Evolutionary conservation across 1,284 basidiomycete species (phyloP), one percentile per base, ranked within the genome.

Genomic region (Ustilago curta): DNA sequence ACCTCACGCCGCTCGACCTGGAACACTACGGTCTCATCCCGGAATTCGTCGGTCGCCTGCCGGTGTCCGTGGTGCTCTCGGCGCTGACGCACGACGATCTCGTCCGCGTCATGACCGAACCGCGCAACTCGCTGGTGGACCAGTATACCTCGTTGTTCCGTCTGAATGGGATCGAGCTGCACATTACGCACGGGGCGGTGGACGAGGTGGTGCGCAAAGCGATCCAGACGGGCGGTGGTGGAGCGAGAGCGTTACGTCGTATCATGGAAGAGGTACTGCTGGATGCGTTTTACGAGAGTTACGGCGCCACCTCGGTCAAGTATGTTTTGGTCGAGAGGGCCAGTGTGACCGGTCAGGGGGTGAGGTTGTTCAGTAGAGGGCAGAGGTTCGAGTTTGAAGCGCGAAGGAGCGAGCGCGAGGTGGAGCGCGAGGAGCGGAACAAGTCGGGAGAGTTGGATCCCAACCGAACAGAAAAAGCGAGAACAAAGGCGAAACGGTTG

Each of bases 11-110:
- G 55, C 25, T 25, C 43, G 95, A 97, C 86, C 87, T 97, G 12
- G 89, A 93, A 12, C 89, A 91, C 87, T 97, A 92, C 78, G 95
- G 95, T 0, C 91, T 97, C 72, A 97, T 98, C 63, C 95, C 95
- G 9, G 95, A 67, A 69, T 97, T 97, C 82, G 89, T 96, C 43
- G 94, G 93, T 23, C 91, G 95, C 32, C 86, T 97, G 19, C 95
- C 95, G 4, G 92, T 93, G 35, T 88, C 95, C 42, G 93, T 94
- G 1, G 90, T 93, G 0, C 88, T 98, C 11, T 87, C 91, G 16
- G 91, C 93, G 4, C 88, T 98, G 2, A 87, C 84, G 83, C 90
- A 86, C 80, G 88, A 80, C 57, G 95, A 97, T 83, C 88, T 98
- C 9, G 89, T 94, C n/a, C 89, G 91, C 12, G 93, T 98, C 65